A percentile compares a stretch with the other conserved stretches of the same genome.
phyloP scores from a whole-genome alignment of 257 asterid species.

The Penstemon davidsonii region DNA sequence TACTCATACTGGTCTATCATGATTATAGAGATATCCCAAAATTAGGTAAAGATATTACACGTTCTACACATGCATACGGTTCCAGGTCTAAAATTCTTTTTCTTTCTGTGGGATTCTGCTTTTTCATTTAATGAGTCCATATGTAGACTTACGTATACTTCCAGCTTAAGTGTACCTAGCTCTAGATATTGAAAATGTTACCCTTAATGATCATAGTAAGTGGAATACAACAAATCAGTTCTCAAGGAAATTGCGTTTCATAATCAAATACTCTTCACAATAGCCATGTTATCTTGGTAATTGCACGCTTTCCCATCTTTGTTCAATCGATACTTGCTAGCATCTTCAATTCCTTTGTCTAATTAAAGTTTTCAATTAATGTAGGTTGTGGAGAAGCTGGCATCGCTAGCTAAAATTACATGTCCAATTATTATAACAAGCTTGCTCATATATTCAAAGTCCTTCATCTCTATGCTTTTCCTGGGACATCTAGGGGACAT shows the following conservation, averaged over 20 bases:
- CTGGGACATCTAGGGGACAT: conserved; percentile 49
- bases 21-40: conserved; percentile 24
- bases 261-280: conserved; percentile 16
- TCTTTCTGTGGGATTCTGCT: conserved; percentile 25
- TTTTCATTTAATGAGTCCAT: conserved; percentile 24
- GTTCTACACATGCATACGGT: conserved; percentile 29
- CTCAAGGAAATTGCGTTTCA: conserved; percentile 13
- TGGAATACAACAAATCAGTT: neutral
- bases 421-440: conserved; percentile 40
- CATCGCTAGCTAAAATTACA: conserved; percentile 28
- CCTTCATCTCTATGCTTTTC: conserved; percentile 52
- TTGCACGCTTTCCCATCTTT: conserved; percentile 10
- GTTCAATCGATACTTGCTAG: neutral
- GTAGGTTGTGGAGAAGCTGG: conserved; percentile 47
- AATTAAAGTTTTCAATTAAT: conserved; percentile 10
- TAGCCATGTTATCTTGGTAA: conserved; percentile 31
- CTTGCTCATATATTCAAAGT: conserved; percentile 42
- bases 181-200: conserved; percentile 1
- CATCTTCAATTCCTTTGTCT: conserved; percentile 20
- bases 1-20: conserved; percentile 25
- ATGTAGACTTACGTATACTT: conserved; percentile 20
- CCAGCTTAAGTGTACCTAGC: conserved; percentile 17
- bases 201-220: conserved; percentile 10
- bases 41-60: conserved; percentile 25
- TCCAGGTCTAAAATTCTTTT: conserved; percentile 16